Percentiles rank a stretch among this genome's conserved stretches.
Conservation (phyloP, 2,329 filamentous ascomycete genomes). For the Cordyceps cicadae region DNA sequence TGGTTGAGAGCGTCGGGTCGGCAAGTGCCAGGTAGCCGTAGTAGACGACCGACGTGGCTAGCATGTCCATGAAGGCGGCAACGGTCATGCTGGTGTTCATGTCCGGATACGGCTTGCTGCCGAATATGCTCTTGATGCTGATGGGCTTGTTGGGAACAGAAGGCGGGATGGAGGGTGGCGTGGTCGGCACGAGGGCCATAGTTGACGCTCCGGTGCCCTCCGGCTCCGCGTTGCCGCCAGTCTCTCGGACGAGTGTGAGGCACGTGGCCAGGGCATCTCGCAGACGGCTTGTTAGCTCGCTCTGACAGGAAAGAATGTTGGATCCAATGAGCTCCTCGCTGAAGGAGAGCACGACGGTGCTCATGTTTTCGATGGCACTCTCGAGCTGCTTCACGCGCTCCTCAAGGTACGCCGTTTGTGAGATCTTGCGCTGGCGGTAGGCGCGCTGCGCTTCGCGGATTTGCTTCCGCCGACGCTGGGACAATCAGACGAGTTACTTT, state of each 20-base stretch:
- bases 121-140: slow-evolving; percentile 1
- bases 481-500: too few species aligned
- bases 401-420: slow-evolving; percentile 61
- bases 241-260: slow-evolving; percentile 7
- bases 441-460: slow-evolving; percentile 73
- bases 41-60: slow-evolving; percentile 12
- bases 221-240: neutral
- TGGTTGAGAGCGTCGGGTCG: slow-evolving; percentile 9
- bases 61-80: slow-evolving; percentile 14
- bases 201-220: neutral
- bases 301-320: slow-evolving; percentile 12
- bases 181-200: neutral
- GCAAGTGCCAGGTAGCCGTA: slow-evolving; percentile 13
- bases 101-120: slow-evolving; percentile 6
- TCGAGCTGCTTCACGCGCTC: slow-evolving; percentile 56
- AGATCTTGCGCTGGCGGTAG: slow-evolving; percentile 72
- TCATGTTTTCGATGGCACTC: slow-evolving; percentile 61
- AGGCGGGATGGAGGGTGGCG: neutral
- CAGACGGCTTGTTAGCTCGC: slow-evolving; percentile 11
- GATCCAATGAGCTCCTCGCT: slow-evolving; percentile 14
- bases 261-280: slow-evolving; percentile 15
- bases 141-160: neutral
- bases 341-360: slow-evolving; percentile 21
- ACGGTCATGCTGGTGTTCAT: slow-evolving; percentile 6
- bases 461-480: slow-evolving; percentile 64